Evolutionary conservation across 2,329 filamentous ascomycete species (phyloP), one percentile per base, ranked within the genome.

Genomic region (Sporothrix dimorphospora): DNA sequence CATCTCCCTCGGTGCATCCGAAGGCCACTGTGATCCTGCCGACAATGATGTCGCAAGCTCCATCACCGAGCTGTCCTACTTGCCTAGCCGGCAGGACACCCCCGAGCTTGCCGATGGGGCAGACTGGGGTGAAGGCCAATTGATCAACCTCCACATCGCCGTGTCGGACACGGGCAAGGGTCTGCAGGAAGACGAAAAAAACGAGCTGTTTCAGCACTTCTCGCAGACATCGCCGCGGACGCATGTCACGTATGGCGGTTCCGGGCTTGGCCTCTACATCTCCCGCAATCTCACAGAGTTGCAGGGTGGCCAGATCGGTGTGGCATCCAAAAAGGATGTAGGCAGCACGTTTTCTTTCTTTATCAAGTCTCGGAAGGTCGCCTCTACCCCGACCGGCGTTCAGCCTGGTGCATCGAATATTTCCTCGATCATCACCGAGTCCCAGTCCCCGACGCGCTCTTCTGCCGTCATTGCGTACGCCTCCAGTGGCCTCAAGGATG

Each of bases 341-440:
- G 92, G 92, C 51, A 92, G 90, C 79, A 92, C 88, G 0, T 94
- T 94, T 79, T 90, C 89, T 38, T 94, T 94, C 79, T 94, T 93
- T 78, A 86, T 94, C 79, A 91, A 90, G 75, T 88, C 88, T 70
- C 88, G 89, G 77, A 89, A 86, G 81, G 75, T 57, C 5, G 53
- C 76, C 14, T 71, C 73, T 3, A 72, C 72, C 1, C 70, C 70
- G 1, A 38, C 63, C 1, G 69, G 72, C 19, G 49, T 71, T 4
- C 24, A 55, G 16, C 65, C 72, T 1, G 69, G 69, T 8, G 34
- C 42, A 24, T 72, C 76, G 0, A 73, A 70, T 42, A 69, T 71
- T 21, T 70, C 69, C 11, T 67, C 73, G 11, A 70, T 71, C 19
- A 89, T 84, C 63, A 77, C 79, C 24, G 63, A 7, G 0, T 12